These are phyloP conservation scores for Candida loeiensis DNA, from an alignment of 805 yeast genomes.

Conservation along the genomic window DNA sequence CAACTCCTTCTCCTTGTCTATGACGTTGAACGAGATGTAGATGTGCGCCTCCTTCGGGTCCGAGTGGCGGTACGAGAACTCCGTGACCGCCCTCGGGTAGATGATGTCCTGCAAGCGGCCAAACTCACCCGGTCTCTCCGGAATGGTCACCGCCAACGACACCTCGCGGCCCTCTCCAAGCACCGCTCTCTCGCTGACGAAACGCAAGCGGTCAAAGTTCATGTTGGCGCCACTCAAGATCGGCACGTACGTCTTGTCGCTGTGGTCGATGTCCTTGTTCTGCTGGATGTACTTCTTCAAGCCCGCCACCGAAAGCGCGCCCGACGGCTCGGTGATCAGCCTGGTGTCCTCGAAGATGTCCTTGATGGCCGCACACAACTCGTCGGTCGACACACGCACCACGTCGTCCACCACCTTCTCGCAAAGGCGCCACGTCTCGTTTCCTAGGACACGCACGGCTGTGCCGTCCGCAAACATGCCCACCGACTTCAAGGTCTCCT, in stretches of 20 bases:
- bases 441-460: conserved; percentile 86
- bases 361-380: conserved; percentile 92
- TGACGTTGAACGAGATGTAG: conserved; percentile 83
- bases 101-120: conserved; percentile 69
- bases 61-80: conserved; percentile 82
- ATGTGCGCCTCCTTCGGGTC: conserved; percentile 61
- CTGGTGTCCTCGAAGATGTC: conserved; percentile 96
- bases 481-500: conserved; percentile 61
- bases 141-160: conserved; percentile 83
- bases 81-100: conserved; percentile 88
- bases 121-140: conserved; percentile 92
- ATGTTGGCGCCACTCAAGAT: conserved; percentile 94
- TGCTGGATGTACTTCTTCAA: conserved; percentile 71
- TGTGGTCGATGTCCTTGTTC: conserved; percentile 70
- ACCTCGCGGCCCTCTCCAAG: conserved; percentile 98
- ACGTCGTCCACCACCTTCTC: conserved; percentile 83
- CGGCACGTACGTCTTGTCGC: conserved; percentile 71
- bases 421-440: conserved; percentile 84
- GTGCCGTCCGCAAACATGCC: conserved; percentile 99
- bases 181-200: conserved; percentile 95
- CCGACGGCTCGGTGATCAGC: conserved; percentile 92
- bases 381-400: conserved; percentile 82
- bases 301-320: conserved; percentile 96
- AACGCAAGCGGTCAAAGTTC: conserved; percentile 94
- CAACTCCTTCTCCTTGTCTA: conserved; percentile 71